These are phyloP conservation scores for Blastocrithidia nonstop DNA, from an alignment of 208 protist genomes.

Conservation along the genomic window DNA sequence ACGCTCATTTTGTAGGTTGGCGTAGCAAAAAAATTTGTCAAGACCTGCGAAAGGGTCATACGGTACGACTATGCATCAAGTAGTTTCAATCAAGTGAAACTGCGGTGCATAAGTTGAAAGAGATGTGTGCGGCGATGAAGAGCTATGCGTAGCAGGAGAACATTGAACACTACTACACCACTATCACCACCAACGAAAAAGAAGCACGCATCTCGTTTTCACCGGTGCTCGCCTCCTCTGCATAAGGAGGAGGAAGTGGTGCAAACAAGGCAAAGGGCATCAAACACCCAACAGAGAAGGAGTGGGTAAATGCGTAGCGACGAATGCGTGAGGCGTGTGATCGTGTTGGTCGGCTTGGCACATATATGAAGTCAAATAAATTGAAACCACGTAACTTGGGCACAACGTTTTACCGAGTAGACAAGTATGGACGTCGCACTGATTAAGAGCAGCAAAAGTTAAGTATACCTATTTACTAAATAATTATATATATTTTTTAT, in stretches of 20 bases:
- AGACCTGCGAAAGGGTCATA: slow-evolving; percentile 54
- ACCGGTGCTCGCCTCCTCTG: slow-evolving; percentile 19
- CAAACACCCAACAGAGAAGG: slow-evolving; percentile 62
- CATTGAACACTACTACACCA: slow-evolving; percentile 69
- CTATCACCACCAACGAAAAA: slow-evolving; percentile 59
- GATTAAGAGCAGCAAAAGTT: slow-evolving; percentile 13
- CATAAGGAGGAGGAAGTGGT: slow-evolving; percentile 24
- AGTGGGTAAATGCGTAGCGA: slow-evolving; percentile 48
- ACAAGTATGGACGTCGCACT: slow-evolving; percentile 78
- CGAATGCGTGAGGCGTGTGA: slow-evolving; percentile 59
- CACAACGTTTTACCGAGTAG: slow-evolving; percentile 49
- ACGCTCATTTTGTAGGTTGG: slow-evolving; percentile 82
- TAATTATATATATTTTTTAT: slow-evolving; percentile 4
- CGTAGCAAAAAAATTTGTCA: slow-evolving; percentile 75
- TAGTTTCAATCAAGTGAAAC: slow-evolving; percentile 64
- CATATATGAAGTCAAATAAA: slow-evolving; percentile 41
- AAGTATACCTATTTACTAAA: not conserved
- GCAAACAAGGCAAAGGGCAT: slow-evolving; percentile 32
- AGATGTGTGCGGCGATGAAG: slow-evolving; percentile 73
- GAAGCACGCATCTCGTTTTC: slow-evolving; percentile 54
- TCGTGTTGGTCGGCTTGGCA: slow-evolving; percentile 50
- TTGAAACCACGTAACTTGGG: slow-evolving; percentile 67
- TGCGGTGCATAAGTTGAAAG: slow-evolving; percentile 54
- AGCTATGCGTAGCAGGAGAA: slow-evolving; percentile 30
- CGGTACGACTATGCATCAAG: slow-evolving; percentile 63